phyloP scores from a whole-genome alignment of 2,329 filamentous ascomycete genomes.

The Clathrospora elynae region DNA sequence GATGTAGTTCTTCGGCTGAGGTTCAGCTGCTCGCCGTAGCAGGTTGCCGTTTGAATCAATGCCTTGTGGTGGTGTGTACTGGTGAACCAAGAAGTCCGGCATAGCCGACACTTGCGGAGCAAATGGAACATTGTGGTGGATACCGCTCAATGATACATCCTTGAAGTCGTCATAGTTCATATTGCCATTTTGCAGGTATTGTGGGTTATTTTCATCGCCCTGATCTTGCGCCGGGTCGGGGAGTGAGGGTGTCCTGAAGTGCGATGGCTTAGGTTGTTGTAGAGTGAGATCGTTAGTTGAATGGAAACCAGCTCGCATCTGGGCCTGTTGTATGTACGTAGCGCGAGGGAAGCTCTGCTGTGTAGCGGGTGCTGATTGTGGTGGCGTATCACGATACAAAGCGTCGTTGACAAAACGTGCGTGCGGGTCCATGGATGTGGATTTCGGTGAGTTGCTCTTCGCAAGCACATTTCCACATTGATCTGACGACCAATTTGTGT shows the following conservation, averaged over 20 bases:
- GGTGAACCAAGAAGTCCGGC: constrained; percentile 53
- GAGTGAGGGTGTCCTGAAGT: constrained; percentile 45
- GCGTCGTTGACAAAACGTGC: constrained; percentile 38
- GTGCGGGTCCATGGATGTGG: constrained; percentile 50
- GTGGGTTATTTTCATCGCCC: constrained; percentile 29
- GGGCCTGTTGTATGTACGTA: constrained; percentile 45
- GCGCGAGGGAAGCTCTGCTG: constrained; percentile 53
- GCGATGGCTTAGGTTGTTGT: constrained; percentile 44
- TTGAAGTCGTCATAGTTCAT: constrained; percentile 39
- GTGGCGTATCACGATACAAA: constrained; percentile 54
- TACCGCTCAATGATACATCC: constrained; percentile 36
- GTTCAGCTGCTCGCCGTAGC: constrained; percentile 36
- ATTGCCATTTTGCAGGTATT: constrained; percentile 31
- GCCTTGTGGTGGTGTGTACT: constrained; percentile 54
- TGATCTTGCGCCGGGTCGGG: constrained; percentile 37
- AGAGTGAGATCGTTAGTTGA: constrained; percentile 44
- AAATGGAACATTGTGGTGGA: constrained; percentile 43
- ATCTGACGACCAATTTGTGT: constrained; percentile 46
- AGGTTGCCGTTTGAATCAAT: constrained; percentile 39
- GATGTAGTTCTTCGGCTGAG: constrained; percentile 53
- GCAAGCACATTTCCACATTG: constrained; percentile 38
- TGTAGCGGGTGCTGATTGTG: constrained; percentile 57
- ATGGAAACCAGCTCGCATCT: constrained; percentile 41
- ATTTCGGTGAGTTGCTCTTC: constrained; percentile 53
- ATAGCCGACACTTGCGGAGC: constrained; percentile 38